These are phyloP conservation scores for Entoloma clypeatum DNA, from an alignment of 1,284 basidiomycete genomes.

Conservation along the genomic window DNA sequence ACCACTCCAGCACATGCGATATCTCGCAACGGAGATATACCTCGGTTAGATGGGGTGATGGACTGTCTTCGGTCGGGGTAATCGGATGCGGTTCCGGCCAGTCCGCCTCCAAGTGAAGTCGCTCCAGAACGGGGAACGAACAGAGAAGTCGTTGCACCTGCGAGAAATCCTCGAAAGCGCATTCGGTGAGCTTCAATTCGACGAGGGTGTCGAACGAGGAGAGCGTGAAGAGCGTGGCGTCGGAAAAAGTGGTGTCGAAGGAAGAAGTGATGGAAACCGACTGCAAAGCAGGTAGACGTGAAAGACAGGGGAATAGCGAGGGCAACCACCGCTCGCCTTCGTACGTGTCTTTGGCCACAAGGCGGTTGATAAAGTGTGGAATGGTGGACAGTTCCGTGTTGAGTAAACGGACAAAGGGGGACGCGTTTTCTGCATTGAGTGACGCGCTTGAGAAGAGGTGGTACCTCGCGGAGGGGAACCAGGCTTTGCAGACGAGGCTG, in stretches of 20 bases:
- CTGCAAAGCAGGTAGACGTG: constrained; percentile 12
- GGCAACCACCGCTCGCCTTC: constrained; percentile 14
- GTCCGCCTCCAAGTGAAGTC: constrained; percentile 15
- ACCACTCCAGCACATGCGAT: constrained; percentile 15
- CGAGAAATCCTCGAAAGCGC: constrained; percentile 14
- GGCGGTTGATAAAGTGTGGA: constrained; percentile 10
- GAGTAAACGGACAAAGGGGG: constrained; percentile 12
- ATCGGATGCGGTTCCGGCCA: constrained; percentile 13
- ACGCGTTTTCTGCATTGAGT: constrained; percentile 15
- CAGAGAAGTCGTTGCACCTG: constrained; percentile 15
- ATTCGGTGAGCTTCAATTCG: constrained; percentile 15
- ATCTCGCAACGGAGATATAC: constrained; percentile 16
- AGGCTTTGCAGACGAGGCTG: constrained; percentile 33
- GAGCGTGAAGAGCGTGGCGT: constrained; percentile 8
- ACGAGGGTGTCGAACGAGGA: constrained; percentile 13
- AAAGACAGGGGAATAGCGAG: constrained; percentile 9
- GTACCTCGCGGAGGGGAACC: constrained; percentile 33
- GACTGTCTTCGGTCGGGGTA: constrained; percentile 5
- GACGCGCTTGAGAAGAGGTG: constrained; percentile 32
- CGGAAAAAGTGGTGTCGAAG: constrained; percentile 10
- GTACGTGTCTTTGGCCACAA: constrained; percentile 14
- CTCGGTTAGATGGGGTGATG: constrained; percentile 13
- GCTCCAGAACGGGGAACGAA: constrained; percentile 15
- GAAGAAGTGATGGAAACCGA: constrained; percentile 10
- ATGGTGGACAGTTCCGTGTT: constrained; percentile 12